A percentile compares a stretch with the other conserved stretches of the same genome.
Evolutionary conservation across 73 alveolate species (phyloP).

Genomic region (Paramecium octaurelia): DNA sequence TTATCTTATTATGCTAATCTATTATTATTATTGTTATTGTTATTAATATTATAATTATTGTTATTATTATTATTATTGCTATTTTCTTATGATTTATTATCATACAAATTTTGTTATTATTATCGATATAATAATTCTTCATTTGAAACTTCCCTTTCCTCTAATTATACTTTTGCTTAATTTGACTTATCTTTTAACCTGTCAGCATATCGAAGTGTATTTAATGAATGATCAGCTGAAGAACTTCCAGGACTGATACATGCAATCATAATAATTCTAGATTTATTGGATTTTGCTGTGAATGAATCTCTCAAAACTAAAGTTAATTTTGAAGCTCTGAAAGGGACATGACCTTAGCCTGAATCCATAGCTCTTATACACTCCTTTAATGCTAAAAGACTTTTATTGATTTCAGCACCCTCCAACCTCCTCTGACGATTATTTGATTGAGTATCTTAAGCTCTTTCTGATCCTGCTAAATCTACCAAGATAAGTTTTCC

Average conservation of each 20-base stretch:
- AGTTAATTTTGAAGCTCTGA: slow-evolving; percentile 98
- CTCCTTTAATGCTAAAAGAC: slow-evolving; percentile 94
- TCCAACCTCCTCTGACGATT: slow-evolving; percentile 93
- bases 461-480: slow-evolving; percentile 98
- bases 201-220: slow-evolving; percentile 83
- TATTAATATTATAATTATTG: neutral
- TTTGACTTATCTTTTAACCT: slow-evolving; percentile 61
- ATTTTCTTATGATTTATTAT: slow-evolving; percentile 39
- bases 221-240: slow-evolving; percentile 95
- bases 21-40: neutral
- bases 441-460: slow-evolving; percentile 92
- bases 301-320: slow-evolving; percentile 96
- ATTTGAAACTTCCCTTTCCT: slow-evolving; percentile 46
- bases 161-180: slow-evolving; percentile 53
- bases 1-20: neutral
- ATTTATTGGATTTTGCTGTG: slow-evolving; percentile 79
- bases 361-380: slow-evolving; percentile 97
- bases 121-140: slow-evolving; percentile 24
- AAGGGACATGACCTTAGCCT: slow-evolving; percentile 97
- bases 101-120: neutral
- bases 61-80: neutral
- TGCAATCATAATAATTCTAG: slow-evolving; percentile 96
- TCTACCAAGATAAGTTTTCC: slow-evolving; percentile 94
- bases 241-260: slow-evolving; percentile 95
- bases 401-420: slow-evolving; percentile 98